These are phyloP conservation scores for Sphaerulina musiva DNA, from an alignment of 2,329 filamentous ascomycete species.

Conservation along the genomic window DNA sequence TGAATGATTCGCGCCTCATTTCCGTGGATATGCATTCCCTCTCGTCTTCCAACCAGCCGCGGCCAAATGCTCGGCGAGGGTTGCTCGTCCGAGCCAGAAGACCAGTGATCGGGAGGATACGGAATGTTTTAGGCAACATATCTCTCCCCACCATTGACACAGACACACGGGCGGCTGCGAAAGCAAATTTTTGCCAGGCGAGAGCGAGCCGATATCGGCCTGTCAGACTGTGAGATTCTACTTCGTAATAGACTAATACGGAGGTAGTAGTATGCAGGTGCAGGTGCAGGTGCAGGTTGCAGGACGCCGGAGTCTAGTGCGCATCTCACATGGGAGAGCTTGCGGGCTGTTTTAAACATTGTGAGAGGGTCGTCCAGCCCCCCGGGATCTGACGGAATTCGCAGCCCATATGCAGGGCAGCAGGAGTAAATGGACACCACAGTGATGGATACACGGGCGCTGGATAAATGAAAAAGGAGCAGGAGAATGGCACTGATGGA, in stretches of 20 bases:
- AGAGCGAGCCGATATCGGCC: constrained; percentile 4
- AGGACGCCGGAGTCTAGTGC: not conserved
- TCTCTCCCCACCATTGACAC: not conserved
- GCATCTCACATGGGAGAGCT: constrained; percentile 7
- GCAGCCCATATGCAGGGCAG: not conserved
- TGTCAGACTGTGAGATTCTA: not conserved
- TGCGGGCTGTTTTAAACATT: not conserved
- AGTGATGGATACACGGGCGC: not conserved
- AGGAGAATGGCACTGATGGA: not conserved
- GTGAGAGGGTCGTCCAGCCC: not conserved
- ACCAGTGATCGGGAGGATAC: constrained; percentile 6
- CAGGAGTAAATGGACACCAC: not conserved
- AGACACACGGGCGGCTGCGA: not conserved
- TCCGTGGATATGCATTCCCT: not conserved
- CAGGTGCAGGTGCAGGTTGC: not conserved
- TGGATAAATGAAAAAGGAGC: not conserved
- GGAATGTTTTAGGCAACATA: not conserved
- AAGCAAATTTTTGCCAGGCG: constrained; percentile 2
- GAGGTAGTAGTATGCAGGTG: too few species aligned
- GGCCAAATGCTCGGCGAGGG: constrained; percentile 7
- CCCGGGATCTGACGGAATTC: not conserved
- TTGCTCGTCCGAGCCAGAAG: not conserved
- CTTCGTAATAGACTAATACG: too few species aligned
- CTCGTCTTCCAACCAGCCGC: not conserved
- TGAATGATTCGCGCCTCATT: not conserved